Evolutionary conservation across 441 rosid genomes (phyloP).

Genomic region (Aleurites moluccanus): DNA sequence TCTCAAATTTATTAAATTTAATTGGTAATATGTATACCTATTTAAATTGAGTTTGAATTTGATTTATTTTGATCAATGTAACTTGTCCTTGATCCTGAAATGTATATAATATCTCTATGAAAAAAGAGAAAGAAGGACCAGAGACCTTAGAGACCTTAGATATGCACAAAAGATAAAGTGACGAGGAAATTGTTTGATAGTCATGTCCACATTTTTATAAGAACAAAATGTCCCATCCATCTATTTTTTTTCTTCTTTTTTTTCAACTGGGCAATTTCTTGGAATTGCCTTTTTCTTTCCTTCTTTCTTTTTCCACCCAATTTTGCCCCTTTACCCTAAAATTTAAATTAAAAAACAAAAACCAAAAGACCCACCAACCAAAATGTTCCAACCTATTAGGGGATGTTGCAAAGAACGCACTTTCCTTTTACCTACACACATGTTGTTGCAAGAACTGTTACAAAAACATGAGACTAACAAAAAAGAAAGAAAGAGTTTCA

Average conservation of each 20-base stretch:
- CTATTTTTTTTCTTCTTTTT: neutral
- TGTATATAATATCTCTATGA: no score
- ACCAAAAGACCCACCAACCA: neutral
- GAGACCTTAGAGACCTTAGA: neutral
- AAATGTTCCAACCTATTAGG: neutral
- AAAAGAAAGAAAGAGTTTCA: no score
- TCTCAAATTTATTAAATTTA: no score
- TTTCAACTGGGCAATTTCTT: neutral
- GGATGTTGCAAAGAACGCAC: neutral
- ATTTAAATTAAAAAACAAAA: neutral
- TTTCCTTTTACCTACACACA: neutral
- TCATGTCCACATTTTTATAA: neutral
- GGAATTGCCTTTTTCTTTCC: neutral
- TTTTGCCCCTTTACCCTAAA: neutral
- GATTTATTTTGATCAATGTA: no score
- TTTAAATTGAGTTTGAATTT: no score
- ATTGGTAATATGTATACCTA: no score
- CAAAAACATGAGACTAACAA: no score
- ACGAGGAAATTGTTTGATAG: neutral
- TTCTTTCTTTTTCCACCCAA: neutral
- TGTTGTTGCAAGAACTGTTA: no score
- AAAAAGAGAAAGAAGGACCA: neutral
- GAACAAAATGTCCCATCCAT: neutral
- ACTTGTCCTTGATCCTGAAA: no score
- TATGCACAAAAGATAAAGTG: neutral